Evolutionary conservation across 2,329 filamentous ascomycete species (phyloP).

Genomic region (Epichloe sibirici): DNA sequence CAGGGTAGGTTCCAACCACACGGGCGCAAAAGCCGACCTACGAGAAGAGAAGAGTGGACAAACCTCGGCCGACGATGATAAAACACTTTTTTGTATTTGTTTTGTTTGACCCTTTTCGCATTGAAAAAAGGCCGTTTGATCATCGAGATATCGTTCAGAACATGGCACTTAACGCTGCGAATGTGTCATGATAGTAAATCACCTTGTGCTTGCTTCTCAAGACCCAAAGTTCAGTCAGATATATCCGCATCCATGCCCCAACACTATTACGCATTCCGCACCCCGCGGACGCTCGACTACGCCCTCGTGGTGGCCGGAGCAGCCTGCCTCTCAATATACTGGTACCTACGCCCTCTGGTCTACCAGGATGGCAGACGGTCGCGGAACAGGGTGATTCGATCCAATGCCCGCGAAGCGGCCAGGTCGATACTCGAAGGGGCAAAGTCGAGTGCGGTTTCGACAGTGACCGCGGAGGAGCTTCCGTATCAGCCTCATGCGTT

Average conservation of each 20-base stretch:
- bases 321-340: conserved; percentile 24
- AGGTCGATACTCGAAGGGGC: background rate
- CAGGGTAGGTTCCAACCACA: too few relatives aligned
- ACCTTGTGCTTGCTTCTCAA: background rate
- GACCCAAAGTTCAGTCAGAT: background rate
- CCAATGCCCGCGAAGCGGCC: conserved; percentile 2
- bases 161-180: too few relatives aligned
- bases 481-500: conserved; percentile 60
- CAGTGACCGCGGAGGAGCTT: conserved; percentile 12
- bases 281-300: conserved; percentile 2
- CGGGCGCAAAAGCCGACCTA: too few relatives aligned
- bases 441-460: too few relatives aligned
- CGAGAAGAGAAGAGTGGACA: too few relatives aligned
- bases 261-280: conserved; percentile 2
- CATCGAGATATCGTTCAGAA: too few relatives aligned
- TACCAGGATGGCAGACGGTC: conserved; percentile 6
- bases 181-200: too few relatives aligned
- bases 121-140: too few relatives aligned
- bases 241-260: conserved; percentile 2
- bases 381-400: background rate
- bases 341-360: conserved; percentile 16
- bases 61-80: too few relatives aligned
- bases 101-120: too few relatives aligned
- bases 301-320: conserved; percentile 11
- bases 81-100: too few relatives aligned